phyloP scores from a whole-genome alignment of 2,329 filamentous ascomycete genomes.

The Mycocentrospora acerina region DNA sequence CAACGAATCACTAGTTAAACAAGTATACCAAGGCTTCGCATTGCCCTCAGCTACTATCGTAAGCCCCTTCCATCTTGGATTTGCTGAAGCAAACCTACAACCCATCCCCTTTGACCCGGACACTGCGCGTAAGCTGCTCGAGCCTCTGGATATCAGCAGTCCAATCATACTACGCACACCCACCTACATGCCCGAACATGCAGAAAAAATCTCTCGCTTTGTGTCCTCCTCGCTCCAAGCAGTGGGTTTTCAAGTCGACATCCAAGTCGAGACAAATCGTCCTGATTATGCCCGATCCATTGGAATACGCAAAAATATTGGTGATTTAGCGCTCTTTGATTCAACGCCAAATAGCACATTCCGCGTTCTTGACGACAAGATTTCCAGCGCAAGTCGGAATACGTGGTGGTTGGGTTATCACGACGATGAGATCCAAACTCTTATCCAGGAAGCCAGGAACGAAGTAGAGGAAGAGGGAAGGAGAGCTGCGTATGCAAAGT shows the following conservation, averaged over 20 bases:
- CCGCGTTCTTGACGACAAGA: slow-evolving; percentile 6
- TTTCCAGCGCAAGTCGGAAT: slow-evolving; percentile 2
- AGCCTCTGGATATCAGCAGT: not conserved
- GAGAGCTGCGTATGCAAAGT: not conserved
- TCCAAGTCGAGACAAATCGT: slow-evolving; percentile 3
- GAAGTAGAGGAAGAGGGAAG: not conserved
- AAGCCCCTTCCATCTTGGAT: not conserved
- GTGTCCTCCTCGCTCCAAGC: not conserved
- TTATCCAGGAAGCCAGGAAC: not conserved
- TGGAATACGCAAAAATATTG: slow-evolving; percentile 2
- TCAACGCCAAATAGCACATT: slow-evolving; percentile 5
- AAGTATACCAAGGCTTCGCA: not conserved
- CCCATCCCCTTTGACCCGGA: not conserved
- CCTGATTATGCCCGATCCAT: slow-evolving; percentile 2
- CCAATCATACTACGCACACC: slow-evolving; percentile 1
- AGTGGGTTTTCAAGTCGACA: not conserved
- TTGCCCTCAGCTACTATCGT: not conserved
- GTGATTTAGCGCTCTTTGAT: slow-evolving; percentile 3
- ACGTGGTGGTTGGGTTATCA: slow-evolving; percentile 5
- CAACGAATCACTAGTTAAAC: not conserved
- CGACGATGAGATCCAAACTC: not conserved
- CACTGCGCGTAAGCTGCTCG: not conserved
- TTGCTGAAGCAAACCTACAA: not conserved
- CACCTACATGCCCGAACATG: slow-evolving; percentile 3
- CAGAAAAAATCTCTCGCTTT: slow-evolving; percentile 1